Base-by-base conservation (phyloP, 2,329 filamentous ascomycete species). In the Neonectria faginata region DNA sequence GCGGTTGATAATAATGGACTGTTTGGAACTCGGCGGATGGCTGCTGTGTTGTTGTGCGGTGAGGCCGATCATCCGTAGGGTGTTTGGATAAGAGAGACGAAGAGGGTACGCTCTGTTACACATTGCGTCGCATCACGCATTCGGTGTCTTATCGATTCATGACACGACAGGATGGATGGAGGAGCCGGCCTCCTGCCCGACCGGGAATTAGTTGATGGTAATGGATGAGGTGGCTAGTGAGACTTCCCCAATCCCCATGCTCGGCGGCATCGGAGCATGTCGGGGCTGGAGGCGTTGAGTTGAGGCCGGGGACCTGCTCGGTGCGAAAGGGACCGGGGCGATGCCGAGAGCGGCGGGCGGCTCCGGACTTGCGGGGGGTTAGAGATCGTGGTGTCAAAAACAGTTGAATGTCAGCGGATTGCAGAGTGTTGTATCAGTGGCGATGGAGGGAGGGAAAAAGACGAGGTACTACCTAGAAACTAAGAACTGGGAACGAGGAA, bases 201-300 rank as follows among this genome's bases (percentile, higher is more conserved):
- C 59, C 45, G 57, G 67, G 67, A 64, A 66, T 65, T 71, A 66
- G 54, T 68, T 57, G 55, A 68, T 73, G 66, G 69, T 71, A 59
- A 67, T 62, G 57, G 52, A 42, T 41, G 44, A 64, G 42, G 41
- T 67, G 45, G 61, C 61, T 55, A 52, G 59, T 53, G 53, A 60
- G 60, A 41, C 36, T 42, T 42, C 39, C 9, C n/a, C n/a, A 42
- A 20, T 20, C 39, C n/a, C 8, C 39, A 42, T 42, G 45, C 41
- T 52, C 25, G 58, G 57, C 61, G 61, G 42, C 47, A 67, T 71
- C 70, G 70, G 70, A 66, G 67, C 59, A 65, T 61, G 51, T 68
- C 70, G 68, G 70, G 55, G 29, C 39, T 48, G 48, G 25, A 57
- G 47, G 42, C 41, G 45, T 29, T 31, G 33, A 44, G 45, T 52